These are phyloP conservation scores for Coemansia sp. DNA, from an alignment of 192 early-diverging fungal species.

Conservation along the genomic window DNA sequence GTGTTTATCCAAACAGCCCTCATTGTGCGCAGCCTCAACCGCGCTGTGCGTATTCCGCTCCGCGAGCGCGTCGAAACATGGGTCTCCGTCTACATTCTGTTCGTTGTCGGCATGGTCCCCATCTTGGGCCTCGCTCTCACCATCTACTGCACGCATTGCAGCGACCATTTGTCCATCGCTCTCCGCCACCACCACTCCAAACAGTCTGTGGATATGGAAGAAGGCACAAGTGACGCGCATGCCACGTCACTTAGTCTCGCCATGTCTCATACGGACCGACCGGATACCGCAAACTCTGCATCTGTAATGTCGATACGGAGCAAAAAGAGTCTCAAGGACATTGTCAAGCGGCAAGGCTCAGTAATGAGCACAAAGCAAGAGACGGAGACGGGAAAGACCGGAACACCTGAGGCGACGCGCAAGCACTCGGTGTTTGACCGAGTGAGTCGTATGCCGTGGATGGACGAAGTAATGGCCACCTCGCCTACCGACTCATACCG, in stretches of 20 bases:
- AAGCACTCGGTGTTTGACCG: constrained; percentile 32
- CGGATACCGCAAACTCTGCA: not conserved
- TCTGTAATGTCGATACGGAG: not conserved
- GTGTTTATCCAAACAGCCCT: constrained; percentile 36
- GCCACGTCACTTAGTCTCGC: not conserved
- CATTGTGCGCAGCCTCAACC: constrained; percentile 26
- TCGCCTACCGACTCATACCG: constrained; percentile 39
- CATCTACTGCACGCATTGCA: constrained; percentile 35
- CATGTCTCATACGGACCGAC: not conserved
- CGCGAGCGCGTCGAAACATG: constrained; percentile 30
- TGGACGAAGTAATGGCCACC: constrained; percentile 49
- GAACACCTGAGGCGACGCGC: not conserved
- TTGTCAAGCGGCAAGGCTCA: not conserved
- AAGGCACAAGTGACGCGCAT: not conserved
- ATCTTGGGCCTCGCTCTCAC: constrained; percentile 29
- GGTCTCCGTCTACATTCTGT: constrained; percentile 24
- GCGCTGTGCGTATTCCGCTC: constrained; percentile 14
- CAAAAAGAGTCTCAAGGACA: constrained; percentile 2
- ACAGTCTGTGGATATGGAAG: not conserved
- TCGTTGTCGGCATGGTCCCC: constrained; percentile 45
- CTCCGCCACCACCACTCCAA: constrained; percentile 1
- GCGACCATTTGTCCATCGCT: constrained; percentile 33
- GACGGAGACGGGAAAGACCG: not conserved
- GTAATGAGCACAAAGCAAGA: not conserved
- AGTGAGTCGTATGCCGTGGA: constrained; percentile 41